Base-by-base conservation (phyloP, 2,329 filamentous ascomycete species). In the Xylariaceae sp. region DNA sequence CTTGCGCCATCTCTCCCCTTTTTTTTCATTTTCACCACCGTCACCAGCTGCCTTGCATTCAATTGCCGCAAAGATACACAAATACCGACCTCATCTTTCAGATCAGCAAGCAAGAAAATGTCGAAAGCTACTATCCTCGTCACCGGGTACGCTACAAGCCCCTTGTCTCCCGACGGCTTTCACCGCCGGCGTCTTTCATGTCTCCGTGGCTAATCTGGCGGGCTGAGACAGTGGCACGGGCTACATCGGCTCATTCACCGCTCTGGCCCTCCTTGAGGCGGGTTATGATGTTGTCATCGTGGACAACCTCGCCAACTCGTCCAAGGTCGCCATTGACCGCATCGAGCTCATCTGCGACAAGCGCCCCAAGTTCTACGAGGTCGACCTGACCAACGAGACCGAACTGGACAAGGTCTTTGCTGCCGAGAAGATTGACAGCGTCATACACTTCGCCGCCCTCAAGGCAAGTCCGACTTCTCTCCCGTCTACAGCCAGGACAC, bases 211-310 rank as follows among this genome's bases (percentile, higher is more conserved):
- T 47, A 36, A 47, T 35, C 12, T 31, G 24, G 21, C 18, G 13
- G 11, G 31, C 36, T 38, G 42, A 9, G 24, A 17, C 24, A 96
- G 92, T 76, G 92, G 92, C 60, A 95, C 89, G 51, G 92, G 92
- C 71, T 98, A 98, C 75, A 98, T 98, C 67, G 92, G 92, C 63
- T 97, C 90, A 35, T 97, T 97, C 74, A 98, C 92, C 46, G 74
- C 86, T 40, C 81, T 98, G 36, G 83, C 88, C 38, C 85, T 98
- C 17, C 86, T 98, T 53, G 76, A 96, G 61, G 85, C 92, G 59
- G 89, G 82, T 64, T 97, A 97, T 76, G 83, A 97, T 64, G 92
- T 98, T 49, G 85, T 98, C 63, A 88, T 98, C 50, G 82, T 92
- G 52, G 92, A 98, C 71, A 97, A 81, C 68, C 78, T 97, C 52